Conservation (phyloP, 2,329 filamentous ascomycete species). For the Trichoderma hamatum region DNA sequence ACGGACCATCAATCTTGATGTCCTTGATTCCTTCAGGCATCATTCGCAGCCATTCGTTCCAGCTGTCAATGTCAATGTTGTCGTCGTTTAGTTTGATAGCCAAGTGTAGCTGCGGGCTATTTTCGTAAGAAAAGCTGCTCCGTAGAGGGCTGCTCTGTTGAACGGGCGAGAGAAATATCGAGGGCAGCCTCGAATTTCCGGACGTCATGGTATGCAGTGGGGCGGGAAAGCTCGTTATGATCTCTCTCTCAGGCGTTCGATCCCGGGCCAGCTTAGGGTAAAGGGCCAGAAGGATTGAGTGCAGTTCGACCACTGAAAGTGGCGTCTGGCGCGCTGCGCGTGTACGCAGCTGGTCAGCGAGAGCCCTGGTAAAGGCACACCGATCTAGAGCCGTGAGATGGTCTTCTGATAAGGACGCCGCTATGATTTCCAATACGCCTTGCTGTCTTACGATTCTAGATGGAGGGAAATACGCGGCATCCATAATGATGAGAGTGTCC, state of each 20-base stretch:
- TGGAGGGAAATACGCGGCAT: slow-evolving; percentile 60
- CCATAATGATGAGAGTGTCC: slow-evolving; percentile 62
- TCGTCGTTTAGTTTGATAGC: slow-evolving; percentile 56
- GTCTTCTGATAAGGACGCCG: slow-evolving; percentile 58
- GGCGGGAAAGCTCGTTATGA: slow-evolving; percentile 53
- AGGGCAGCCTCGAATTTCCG: slow-evolving; percentile 56
- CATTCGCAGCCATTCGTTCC: slow-evolving; percentile 61
- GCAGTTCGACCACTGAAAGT: slow-evolving; percentile 57
- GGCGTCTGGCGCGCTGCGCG: slow-evolving; percentile 50
- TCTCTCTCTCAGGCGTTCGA: slow-evolving; percentile 51
- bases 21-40: slow-evolving; percentile 61
- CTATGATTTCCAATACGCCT: slow-evolving; percentile 60
- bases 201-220: slow-evolving; percentile 61
- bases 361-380: slow-evolving; percentile 54
- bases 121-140: slow-evolving; percentile 46
- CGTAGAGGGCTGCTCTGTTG: slow-evolving; percentile 46
- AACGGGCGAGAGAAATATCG: slow-evolving; percentile 58
- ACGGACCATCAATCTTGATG: slow-evolving; percentile 58
- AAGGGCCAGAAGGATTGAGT: slow-evolving; percentile 55
- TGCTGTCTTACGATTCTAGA: slow-evolving; percentile 55
- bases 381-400: slow-evolving; percentile 53
- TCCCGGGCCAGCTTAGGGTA: slow-evolving; percentile 58
- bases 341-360: slow-evolving; percentile 54
- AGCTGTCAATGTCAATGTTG: slow-evolving; percentile 54
- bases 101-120: slow-evolving; percentile 53